Percentiles rank a stretch among this genome's conserved stretches.
Evolutionary conservation across 768 basidiomycete genomes (phyloP).

Genomic region (Mycena kentingensis): DNA sequence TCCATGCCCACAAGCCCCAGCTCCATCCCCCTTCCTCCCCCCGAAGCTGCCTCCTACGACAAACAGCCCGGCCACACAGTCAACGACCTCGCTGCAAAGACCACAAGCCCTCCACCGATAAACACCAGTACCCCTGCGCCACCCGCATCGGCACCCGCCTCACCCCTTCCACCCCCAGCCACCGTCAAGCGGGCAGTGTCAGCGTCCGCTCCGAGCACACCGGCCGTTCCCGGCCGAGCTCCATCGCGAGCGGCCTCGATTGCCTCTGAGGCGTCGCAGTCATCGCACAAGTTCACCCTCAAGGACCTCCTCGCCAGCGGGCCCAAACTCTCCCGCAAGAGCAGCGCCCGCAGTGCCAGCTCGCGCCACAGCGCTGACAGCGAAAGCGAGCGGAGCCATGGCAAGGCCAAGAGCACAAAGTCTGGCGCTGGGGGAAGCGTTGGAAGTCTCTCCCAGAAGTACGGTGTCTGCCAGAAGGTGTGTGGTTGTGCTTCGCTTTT

Average conservation of each 20-base stretch:
- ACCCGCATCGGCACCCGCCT: not conserved
- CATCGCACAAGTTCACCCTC: conserved; percentile 76
- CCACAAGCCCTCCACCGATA: not conserved
- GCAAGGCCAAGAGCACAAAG: conserved; percentile 34
- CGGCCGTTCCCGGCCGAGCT: not conserved
- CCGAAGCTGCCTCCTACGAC: conserved; percentile 13
- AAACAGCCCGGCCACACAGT: conserved; percentile 19
- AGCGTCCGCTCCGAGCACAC: conserved; percentile 5
- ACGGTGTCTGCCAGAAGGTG: conserved; percentile 94
- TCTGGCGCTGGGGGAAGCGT: conserved; percentile 48
- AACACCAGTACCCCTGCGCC: not conserved
- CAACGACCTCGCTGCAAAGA: conserved; percentile 14
- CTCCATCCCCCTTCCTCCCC: conserved; percentile 19
- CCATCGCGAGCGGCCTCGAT: conserved; percentile 38
- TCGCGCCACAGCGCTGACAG: conserved; percentile 46
- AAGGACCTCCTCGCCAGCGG: conserved; percentile 74
- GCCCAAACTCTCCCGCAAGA: conserved; percentile 73
- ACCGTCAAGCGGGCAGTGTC: conserved; percentile 6
- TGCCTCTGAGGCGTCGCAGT: conserved; percentile 50
- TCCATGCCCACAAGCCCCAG: conserved; percentile 3
- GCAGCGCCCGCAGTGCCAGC: conserved; percentile 56
- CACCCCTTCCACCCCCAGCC: not conserved
- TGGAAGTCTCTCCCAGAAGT: conserved; percentile 74
- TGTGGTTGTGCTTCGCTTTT: conserved; percentile 33
- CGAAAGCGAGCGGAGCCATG: conserved; percentile 66